A percentile compares a stretch with the other conserved stretches of the same genome.
These are phyloP conservation scores for Diatrype stigma DNA, from an alignment of 2,329 filamentous ascomycete species.

Conservation along the genomic window DNA sequence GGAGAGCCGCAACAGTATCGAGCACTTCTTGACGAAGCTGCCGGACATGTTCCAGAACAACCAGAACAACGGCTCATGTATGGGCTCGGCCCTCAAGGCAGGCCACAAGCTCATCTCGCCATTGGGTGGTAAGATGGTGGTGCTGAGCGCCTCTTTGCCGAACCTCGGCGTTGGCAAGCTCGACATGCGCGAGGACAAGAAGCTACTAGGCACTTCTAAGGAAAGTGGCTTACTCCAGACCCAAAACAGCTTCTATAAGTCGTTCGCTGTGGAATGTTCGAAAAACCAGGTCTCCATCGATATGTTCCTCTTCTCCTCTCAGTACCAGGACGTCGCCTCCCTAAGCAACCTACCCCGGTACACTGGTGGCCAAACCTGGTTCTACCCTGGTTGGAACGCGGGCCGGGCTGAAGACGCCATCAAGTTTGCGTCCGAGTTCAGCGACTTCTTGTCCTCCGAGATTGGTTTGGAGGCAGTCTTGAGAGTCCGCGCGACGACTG, in stretches of 20 bases:
- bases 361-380: conserved; percentile 96
- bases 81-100: conserved; percentile 88
- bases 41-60: conserved; percentile 97
- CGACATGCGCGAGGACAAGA: conserved; percentile 94
- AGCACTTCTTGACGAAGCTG: conserved; percentile 83
- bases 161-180: conserved; percentile 87
- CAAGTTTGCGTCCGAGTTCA: conserved; percentile 96
- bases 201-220: conserved; percentile 87
- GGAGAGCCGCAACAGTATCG: conserved; percentile 86
- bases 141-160: conserved; percentile 83
- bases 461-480: conserved; percentile 95
- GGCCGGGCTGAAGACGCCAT: conserved; percentile 91
- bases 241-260: conserved; percentile 96
- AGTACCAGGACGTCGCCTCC: conserved; percentile 96
- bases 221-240: conserved; percentile 86
- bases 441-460: conserved; percentile 92
- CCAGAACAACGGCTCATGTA: conserved; percentile 82
- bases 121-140: conserved; percentile 90
- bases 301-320: conserved; percentile 95
- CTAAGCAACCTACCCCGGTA: conserved; percentile 93
- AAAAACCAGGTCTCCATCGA: conserved; percentile 98
- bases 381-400: conserved; percentile 97
- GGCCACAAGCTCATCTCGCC: conserved; percentile 95
- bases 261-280: conserved; percentile 96
- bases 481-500: conserved; percentile 89